A percentile compares a stretch with the other conserved stretches of the same genome.
Conservation (phyloP, 2,329 filamentous ascomycete species). For the Xylaria sp. region DNA sequence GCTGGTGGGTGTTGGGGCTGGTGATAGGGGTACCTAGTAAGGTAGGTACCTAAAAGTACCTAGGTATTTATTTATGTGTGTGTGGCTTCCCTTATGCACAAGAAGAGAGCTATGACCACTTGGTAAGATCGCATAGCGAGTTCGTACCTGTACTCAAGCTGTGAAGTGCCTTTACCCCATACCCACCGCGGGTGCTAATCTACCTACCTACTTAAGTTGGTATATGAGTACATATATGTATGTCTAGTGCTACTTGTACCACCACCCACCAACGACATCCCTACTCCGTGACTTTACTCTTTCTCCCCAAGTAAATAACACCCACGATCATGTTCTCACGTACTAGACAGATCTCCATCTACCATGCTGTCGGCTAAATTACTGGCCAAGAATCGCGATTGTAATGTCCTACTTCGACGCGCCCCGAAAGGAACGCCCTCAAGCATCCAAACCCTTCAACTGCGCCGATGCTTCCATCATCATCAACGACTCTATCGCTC, state of each 20-base stretch:
- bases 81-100: no score
- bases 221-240: no score
- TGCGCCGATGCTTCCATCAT: constrained; percentile 40
- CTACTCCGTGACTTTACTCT: no score
- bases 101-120: constrained; percentile 7
- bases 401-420: constrained; percentile 41
- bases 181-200: not conserved
- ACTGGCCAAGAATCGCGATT: constrained; percentile 42
- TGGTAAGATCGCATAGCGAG: no score
- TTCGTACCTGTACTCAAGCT: not conserved
- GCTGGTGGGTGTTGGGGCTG: no score
- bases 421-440: constrained; percentile 46
- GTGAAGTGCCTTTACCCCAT: constrained; percentile 14
- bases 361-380: constrained; percentile 42
- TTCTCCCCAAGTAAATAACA: no score
- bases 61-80: no score
- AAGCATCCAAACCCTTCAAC: constrained; percentile 43
- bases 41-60: no score
- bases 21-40: no score
- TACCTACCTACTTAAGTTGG: no score
- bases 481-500: constrained; percentile 5
- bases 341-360: not conserved
- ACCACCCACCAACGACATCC: no score
- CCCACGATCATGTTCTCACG: constrained; percentile 3
- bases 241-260: no score